These are phyloP conservation scores for Colletotrichum chrysophilum DNA, from an alignment of 2,329 filamentous ascomycete species.

Conservation along the genomic window DNA sequence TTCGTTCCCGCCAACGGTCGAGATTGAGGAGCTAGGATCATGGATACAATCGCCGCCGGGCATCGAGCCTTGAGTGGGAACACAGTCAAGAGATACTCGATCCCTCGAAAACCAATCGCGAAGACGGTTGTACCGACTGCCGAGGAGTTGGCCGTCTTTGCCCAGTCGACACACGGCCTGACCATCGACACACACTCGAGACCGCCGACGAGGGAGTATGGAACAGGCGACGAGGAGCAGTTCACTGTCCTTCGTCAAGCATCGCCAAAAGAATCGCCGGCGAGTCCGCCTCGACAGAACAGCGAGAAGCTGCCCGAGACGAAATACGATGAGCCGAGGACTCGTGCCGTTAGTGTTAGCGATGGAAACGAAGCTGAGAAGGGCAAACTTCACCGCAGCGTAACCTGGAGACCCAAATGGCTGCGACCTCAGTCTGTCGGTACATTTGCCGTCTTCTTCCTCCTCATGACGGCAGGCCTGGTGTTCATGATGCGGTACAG, in stretches of 20 bases:
- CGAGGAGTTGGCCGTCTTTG: not conserved
- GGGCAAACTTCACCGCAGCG: not conserved
- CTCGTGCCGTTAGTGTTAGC: not conserved
- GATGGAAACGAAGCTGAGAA: not conserved
- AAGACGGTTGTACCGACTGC: too few species aligned
- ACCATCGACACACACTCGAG: not conserved
- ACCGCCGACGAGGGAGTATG: not conserved
- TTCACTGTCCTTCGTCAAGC: not conserved
- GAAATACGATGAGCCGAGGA: not conserved
- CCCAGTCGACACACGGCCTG: not conserved
- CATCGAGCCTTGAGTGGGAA: not conserved
- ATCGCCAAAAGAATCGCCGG: not conserved
- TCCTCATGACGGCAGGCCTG: not conserved
- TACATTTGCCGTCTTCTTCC: not conserved
- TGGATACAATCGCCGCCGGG: not conserved
- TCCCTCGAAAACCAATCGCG: not conserved
- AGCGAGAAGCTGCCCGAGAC: not conserved
- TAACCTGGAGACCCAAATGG: not conserved
- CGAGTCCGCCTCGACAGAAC: not conserved
- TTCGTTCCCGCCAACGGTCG: not conserved
- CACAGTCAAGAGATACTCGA: not conserved
- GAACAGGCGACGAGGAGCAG: not conserved
- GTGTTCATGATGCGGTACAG: not conserved
- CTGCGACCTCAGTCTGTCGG: not conserved
- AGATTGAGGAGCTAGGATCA: not conserved